A percentile compares a stretch with the other conserved stretches of the same genome.
These are phyloP conservation scores for Cytospora piceae DNA, from an alignment of 2,329 filamentous ascomycete genomes.

Conservation along the genomic window DNA sequence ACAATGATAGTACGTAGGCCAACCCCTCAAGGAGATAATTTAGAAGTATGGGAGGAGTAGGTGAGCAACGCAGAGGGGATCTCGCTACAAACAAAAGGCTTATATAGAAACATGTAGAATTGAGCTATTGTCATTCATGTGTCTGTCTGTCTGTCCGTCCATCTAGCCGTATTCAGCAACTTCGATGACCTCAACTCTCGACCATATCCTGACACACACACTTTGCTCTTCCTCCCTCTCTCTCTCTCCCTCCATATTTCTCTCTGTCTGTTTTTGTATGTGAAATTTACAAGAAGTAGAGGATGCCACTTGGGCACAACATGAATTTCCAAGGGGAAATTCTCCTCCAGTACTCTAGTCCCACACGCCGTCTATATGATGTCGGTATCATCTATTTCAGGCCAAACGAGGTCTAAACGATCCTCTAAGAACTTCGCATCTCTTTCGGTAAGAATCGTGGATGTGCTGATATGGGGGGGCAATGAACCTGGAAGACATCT, in stretches of 20 bases:
- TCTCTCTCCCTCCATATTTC: neutral
- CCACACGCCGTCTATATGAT: slow-evolving; percentile 23
- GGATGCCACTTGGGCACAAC: slow-evolving; percentile 1
- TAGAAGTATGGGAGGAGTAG: too few relatives aligned
- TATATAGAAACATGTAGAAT: neutral
- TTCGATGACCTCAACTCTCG: neutral
- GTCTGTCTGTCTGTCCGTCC: neutral
- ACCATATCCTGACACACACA: slow-evolving; percentile 2
- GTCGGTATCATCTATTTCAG: slow-evolving; percentile 23
- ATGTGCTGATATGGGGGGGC: neutral
- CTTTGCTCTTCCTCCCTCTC: neutral
- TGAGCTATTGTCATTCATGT: neutral
- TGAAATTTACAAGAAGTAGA: slow-evolving; percentile 9
- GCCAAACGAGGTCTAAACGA: slow-evolving; percentile 21
- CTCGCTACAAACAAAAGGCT: too few relatives aligned
- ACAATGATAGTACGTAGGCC: too few relatives aligned
- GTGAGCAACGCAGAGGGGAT: too few relatives aligned
- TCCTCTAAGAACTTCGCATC: slow-evolving; percentile 11
- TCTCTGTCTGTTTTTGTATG: neutral
- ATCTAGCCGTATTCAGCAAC: neutral
- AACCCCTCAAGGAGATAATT: too few relatives aligned
- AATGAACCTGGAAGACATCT: neutral
- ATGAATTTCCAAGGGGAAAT: neutral
- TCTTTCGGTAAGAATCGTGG: neutral
- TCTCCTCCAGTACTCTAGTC: slow-evolving; percentile 14